A percentile compares a stretch with the other conserved stretches of the same genome.
These are phyloP conservation scores for Blastobotrys arbuscula DNA, from an alignment of 1,139 yeast species.

Conservation along the genomic window DNA sequence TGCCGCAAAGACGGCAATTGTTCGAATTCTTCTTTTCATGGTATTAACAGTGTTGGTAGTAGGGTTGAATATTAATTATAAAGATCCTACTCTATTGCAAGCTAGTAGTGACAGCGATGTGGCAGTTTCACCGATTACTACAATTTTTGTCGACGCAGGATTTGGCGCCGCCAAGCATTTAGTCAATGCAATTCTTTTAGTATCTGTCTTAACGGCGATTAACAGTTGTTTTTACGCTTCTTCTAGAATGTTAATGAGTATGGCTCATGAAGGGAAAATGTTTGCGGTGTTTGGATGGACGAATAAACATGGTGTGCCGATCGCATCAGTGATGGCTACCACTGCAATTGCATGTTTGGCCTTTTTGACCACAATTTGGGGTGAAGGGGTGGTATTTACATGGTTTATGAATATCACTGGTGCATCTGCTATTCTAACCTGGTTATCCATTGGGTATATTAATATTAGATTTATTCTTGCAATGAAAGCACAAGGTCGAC, in stretches of 20 bases:
- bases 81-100: slow-evolving; percentile 37
- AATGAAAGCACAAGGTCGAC: slow-evolving; percentile 26
- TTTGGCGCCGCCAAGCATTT: slow-evolving; percentile 35
- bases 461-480: slow-evolving; percentile 49
- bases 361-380: slow-evolving; percentile 31
- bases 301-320: slow-evolving; percentile 50
- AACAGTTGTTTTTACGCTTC: slow-evolving; percentile 54
- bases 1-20: slow-evolving; percentile 37
- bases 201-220: slow-evolving; percentile 50
- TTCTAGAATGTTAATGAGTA: slow-evolving; percentile 49
- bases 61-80: slow-evolving; percentile 46
- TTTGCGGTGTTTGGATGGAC: slow-evolving; percentile 44
- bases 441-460: slow-evolving; percentile 46
- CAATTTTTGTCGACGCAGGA: slow-evolving; percentile 53
- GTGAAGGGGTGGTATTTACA: slow-evolving; percentile 44
- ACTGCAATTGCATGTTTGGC: slow-evolving; percentile 45
- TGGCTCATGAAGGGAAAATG: slow-evolving; percentile 48
- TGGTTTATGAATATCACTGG: slow-evolving; percentile 52
- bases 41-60: slow-evolving; percentile 42
- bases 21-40: slow-evolving; percentile 37
- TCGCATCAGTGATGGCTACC: slow-evolving; percentile 42
- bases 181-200: slow-evolving; percentile 47
- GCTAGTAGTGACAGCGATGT: slow-evolving; percentile 34
- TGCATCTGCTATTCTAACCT: slow-evolving; percentile 48
- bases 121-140: slow-evolving; percentile 51